Evolutionary conservation across 192 early-diverging fungal species (phyloP).

Genomic region (Nowakowskiella sp.): DNA sequence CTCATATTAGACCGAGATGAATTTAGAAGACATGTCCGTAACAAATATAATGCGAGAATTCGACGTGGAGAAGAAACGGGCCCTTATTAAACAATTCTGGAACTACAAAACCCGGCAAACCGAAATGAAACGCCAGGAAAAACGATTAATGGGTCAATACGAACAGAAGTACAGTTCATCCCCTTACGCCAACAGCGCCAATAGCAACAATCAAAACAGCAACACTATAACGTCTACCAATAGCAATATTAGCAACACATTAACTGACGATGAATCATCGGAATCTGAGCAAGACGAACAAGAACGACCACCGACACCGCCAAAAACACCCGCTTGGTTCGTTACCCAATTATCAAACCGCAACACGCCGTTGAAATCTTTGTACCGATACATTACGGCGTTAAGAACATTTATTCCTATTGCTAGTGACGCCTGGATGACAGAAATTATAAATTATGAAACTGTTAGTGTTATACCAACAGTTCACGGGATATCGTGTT

Average conservation of each 20-base stretch:
- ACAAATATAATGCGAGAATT: background rate
- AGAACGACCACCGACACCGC: background rate
- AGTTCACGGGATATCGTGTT: conserved; percentile 11
- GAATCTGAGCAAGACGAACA: background rate
- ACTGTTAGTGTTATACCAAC: too few relatives aligned
- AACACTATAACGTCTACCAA: too few relatives aligned
- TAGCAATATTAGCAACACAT: too few relatives aligned
- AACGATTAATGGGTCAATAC: too few relatives aligned
- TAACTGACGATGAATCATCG: background rate
- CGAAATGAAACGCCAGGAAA: too few relatives aligned
- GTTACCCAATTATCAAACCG: background rate
- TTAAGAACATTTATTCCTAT: conserved; percentile 20
- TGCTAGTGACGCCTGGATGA: conserved; percentile 1
- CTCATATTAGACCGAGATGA: background rate
- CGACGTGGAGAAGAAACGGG: background rate
- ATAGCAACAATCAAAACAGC: background rate
- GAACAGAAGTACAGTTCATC: background rate
- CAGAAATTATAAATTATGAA: too few relatives aligned
- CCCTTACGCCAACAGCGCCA: background rate
- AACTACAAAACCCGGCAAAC: background rate
- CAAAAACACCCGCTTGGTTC: background rate
- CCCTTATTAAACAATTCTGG: background rate
- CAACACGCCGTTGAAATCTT: conserved; percentile 25
- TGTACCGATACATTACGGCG: conserved; percentile 23
- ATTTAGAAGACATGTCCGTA: background rate